phyloP scores from a whole-genome alignment of 176 grass and related monocot genomes.

The Aechmea fasciata region DNA sequence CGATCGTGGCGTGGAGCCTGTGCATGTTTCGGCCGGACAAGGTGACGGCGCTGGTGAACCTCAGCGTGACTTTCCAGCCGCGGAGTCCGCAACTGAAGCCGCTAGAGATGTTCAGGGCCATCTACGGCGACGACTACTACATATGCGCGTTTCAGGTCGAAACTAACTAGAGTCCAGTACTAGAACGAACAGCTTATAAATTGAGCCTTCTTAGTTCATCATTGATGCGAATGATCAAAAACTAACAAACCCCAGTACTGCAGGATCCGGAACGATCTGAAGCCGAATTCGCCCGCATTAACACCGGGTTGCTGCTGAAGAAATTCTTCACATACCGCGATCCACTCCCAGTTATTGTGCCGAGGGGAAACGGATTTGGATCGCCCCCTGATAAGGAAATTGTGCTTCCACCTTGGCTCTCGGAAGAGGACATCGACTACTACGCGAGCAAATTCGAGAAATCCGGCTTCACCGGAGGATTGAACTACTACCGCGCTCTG shows the following conservation, averaged over 20 bases:
- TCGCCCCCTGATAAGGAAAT: conserved; percentile 18
- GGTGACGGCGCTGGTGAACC: conserved; percentile 32
- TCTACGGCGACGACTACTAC: conserved; percentile 38
- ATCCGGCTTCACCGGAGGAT: conserved; percentile 39
- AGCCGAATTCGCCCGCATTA: conserved; percentile 23
- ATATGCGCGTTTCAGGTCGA: conserved; percentile 45
- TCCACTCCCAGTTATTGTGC: conserved; percentile 26
- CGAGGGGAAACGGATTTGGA: conserved; percentile 24
- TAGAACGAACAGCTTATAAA: too few species aligned
- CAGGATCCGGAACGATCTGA: conserved; percentile 34
- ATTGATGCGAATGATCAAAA: too few species aligned
- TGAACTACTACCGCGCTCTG: conserved; percentile 44
- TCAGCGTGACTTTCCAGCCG: conserved; percentile 32
- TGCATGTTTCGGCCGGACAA: conserved; percentile 43
- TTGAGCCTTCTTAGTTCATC: too few species aligned
- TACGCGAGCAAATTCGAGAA: conserved; percentile 23
- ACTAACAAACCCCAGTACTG: neutral
- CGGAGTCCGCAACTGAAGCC: conserved; percentile 22
- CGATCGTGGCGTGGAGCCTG: conserved; percentile 29
- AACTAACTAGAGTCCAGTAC: too few species aligned
- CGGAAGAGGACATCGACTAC: conserved; percentile 32
- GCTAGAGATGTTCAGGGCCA: conserved; percentile 18
- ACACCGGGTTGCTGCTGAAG: conserved; percentile 24
- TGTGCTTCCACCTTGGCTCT: conserved; percentile 36
- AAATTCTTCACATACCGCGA: conserved; percentile 41